Evolutionary conservation across 2,329 filamentous ascomycete species (phyloP).

Genomic region (Knoxdaviesia capensis): DNA sequence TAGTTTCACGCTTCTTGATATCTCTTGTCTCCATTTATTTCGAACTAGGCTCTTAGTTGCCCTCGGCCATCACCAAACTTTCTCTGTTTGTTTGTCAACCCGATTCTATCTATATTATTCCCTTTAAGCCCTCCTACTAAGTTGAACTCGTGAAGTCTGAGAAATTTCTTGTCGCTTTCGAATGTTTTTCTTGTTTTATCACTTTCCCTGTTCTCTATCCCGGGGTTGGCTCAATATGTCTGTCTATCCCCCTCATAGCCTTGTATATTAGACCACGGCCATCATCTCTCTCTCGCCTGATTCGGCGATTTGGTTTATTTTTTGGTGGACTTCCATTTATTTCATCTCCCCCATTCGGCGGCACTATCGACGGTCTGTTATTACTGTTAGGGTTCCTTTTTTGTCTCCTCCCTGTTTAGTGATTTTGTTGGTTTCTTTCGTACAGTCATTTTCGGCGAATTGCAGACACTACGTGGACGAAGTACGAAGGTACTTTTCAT

Average conservation of each 20-base stretch:
- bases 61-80: no score
- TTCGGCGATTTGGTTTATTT: neutral
- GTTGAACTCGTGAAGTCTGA: neutral
- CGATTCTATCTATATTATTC: no score
- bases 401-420: slow-evolving; percentile 4
- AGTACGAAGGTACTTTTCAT: no score
- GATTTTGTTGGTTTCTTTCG: slow-evolving; percentile 1
- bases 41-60: no score
- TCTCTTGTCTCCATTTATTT: no score
- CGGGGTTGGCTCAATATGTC: no score
- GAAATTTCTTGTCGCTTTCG: neutral
- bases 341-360: slow-evolving; percentile 1
- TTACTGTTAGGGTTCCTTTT: slow-evolving; percentile 3
- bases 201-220: neutral
- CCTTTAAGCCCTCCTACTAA: no score
- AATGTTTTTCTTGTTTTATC: slow-evolving; percentile 1
- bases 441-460: no score
- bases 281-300: neutral
- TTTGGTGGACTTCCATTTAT: neutral
- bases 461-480: no score
- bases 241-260: no score
- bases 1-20: no score
- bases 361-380: slow-evolving; percentile 4
- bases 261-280: neutral
- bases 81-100: no score